These are phyloP conservation scores for Neurospora sp. DNA, from an alignment of 495 filamentous ascomycete species.

Conservation along the genomic window DNA sequence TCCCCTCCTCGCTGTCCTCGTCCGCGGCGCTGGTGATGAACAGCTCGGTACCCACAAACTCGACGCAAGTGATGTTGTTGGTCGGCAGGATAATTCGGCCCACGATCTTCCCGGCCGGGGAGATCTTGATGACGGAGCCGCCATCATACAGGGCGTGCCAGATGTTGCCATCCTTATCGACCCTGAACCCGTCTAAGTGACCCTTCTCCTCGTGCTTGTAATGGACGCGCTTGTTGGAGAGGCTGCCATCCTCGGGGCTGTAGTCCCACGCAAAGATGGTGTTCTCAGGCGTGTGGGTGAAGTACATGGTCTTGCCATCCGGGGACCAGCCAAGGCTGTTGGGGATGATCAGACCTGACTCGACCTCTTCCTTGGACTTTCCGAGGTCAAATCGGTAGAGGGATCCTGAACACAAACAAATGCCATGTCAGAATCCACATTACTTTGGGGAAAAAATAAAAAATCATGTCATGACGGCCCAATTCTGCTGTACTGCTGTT, in stretches of 20 bases:
- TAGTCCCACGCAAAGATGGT: conserved; percentile 71
- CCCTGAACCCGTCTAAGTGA: conserved; percentile 65
- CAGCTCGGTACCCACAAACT: conserved; percentile 65
- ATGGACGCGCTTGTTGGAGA: conserved; percentile 59
- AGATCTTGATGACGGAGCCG: conserved; percentile 56
- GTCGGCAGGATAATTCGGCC: conserved; percentile 60
- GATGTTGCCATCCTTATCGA: conserved; percentile 62
- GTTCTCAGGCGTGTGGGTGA: conserved; percentile 66
- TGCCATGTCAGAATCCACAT: neutral
- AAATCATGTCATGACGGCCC: neutral
- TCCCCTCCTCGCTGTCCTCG: conserved; percentile 41
- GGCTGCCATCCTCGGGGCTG: conserved; percentile 47
- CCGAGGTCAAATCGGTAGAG: conserved; percentile 28
- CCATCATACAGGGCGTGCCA: conserved; percentile 76
- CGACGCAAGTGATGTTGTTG: conserved; percentile 57
- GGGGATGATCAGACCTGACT: conserved; percentile 55
- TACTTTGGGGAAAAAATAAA: neutral
- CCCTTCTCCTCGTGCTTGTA: conserved; percentile 51
- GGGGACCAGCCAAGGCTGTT: conserved; percentile 71
- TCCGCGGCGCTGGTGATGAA: conserved; percentile 62
- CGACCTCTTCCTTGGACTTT: conserved; percentile 6
- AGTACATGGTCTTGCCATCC: conserved; percentile 69
- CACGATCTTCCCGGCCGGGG: conserved; percentile 50
- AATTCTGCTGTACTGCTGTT: neutral
- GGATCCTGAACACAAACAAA: conserved; percentile 19